phyloP scores from a whole-genome alignment of 176 grass and related monocot genomes.

The bread wheat (Triticum aestivum) region DNA sequence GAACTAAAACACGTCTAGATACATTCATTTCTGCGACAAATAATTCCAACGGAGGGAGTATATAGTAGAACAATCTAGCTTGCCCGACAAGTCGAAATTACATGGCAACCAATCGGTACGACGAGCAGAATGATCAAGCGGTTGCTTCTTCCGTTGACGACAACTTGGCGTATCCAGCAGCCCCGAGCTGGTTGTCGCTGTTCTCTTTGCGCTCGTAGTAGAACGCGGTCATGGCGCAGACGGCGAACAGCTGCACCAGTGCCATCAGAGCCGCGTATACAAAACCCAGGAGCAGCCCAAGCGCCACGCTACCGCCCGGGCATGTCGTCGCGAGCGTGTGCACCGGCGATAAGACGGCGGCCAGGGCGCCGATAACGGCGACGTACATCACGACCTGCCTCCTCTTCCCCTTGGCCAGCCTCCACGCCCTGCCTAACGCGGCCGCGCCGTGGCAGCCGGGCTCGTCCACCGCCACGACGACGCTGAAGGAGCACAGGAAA shows the following conservation, averaged over 20 bases:
- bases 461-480: constrained; percentile 30
- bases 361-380: background rate
- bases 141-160: background rate
- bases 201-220: constrained; percentile 27
- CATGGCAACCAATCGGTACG: background rate
- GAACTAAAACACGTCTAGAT: no score
- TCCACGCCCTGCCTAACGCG: constrained; percentile 11
- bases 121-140: background rate
- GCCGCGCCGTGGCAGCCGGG: background rate
- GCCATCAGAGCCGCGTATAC: background rate
- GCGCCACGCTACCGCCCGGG: background rate
- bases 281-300: background rate
- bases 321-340: background rate
- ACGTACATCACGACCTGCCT: background rate
- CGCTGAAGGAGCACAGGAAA: background rate
- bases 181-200: background rate
- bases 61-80: no score
- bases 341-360: background rate
- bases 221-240: constrained; percentile 14
- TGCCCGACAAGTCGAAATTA: background rate
- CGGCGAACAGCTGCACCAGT: background rate
- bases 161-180: background rate
- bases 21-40: no score
- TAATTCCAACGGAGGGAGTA: no score
- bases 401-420: background rate